Evolutionary conservation across 2,329 filamentous ascomycete genomes (phyloP), one percentile per base, ranked within the genome.

Genomic region (Biscogniauxia mediterranea): DNA sequence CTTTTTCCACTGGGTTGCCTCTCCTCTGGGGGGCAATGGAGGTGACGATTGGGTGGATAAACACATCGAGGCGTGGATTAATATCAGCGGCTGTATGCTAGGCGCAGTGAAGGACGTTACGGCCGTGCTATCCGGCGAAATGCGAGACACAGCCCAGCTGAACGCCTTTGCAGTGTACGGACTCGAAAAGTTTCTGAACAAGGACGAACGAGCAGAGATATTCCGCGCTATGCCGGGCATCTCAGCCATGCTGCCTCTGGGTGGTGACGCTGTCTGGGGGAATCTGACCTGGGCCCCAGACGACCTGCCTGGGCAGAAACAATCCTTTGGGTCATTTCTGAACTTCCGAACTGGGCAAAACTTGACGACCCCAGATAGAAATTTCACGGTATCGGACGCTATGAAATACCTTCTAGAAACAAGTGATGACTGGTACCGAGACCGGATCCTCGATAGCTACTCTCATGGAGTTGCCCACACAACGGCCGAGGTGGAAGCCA

Each of bases 191-290:
- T 99, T 99, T 74, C 81, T 99, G 54, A 93, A 89, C 69, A 92
- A 90, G 70, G 89, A 93, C 66, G 95, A 99, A 75, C 86, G 95
- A 57, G 93, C 91, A 0, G 93, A 98, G 71, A 89, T 99, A 52
- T 97, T 99, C 80, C 88, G 95, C 57, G 92, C 93, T 52, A 98
- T 99, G 94, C 95, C 95, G 0, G 95, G 95, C 6, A 91, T 97
- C 62, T 96, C 91, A 6, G 95, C 92, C 54, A 99, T 99, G 95
- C 83, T 99, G 1, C 95, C 95, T 5, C 92, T 97, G 52, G 95
- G 95, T 38, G 95, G 95, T 23, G 88, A 96, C 61, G 90, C 90
- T 0, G 88, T 99, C n/a, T 99, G 95, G 95, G 95, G 95, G 17
- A 93, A 97, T 70, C 75, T 85, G 28, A 89, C 88, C 6, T 92